phyloP scores from a whole-genome alignment of 768 basidiomycete species.

The Rhodosporidiobolus sp. region DNA sequence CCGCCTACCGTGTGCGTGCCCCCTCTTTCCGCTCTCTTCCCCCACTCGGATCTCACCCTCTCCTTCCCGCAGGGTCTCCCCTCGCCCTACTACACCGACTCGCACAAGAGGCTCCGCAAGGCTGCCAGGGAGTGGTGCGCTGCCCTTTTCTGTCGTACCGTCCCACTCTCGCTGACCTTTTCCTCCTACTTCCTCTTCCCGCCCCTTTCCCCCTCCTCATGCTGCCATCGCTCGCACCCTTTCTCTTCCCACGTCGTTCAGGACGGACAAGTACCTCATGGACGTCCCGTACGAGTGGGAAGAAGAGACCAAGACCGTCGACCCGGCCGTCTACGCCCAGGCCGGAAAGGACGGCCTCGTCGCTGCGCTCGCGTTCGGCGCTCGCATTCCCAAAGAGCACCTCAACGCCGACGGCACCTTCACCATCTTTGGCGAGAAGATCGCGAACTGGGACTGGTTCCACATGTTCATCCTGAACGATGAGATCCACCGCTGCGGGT shows the following conservation, averaged over 20 bases:
- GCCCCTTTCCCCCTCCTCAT: neutral
- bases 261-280: slow-evolving; percentile 34
- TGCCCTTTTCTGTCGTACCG: neutral
- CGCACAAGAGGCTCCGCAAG: slow-evolving; percentile 30
- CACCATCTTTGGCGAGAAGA: slow-evolving; percentile 31
- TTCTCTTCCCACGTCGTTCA: neutral
- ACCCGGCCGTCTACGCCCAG: slow-evolving; percentile 35
- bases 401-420: slow-evolving; percentile 16
- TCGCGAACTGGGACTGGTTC: slow-evolving; percentile 43
- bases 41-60: neutral
- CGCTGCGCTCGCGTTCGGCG: slow-evolving; percentile 23
- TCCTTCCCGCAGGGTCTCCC: slow-evolving; percentile 27
- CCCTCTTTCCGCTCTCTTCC: neutral
- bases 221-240: neutral
- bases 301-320: slow-evolving; percentile 37
- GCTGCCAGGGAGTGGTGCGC: slow-evolving; percentile 22
- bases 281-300: slow-evolving; percentile 42
- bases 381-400: slow-evolving; percentile 19
- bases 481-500: slow-evolving; percentile 35
- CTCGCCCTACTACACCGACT: slow-evolving; percentile 43
- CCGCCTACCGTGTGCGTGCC: slow-evolving; percentile 18
- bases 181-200: neutral
- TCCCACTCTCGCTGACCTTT: neutral
- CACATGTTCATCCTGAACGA: slow-evolving; percentile 42
- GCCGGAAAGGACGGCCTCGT: slow-evolving; percentile 37